Base-by-base conservation (phyloP, 2,329 filamentous ascomycete genomes). In the Arthrinium phaeospermum region DNA sequence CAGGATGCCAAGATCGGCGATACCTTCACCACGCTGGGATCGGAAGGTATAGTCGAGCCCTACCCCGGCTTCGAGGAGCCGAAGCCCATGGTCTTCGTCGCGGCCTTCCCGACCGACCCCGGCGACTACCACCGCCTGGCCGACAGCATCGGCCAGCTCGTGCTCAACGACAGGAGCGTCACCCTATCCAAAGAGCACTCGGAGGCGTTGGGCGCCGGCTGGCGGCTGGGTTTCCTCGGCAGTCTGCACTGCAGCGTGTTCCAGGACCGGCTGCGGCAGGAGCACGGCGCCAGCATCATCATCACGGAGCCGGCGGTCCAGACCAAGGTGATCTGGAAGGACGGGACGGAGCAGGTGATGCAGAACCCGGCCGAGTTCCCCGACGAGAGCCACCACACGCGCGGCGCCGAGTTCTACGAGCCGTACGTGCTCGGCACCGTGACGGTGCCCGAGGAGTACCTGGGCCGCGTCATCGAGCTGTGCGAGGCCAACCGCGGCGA, bases 221-320 rank as follows among this genome's bases (percentile, higher is more conserved):
- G 96, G 92, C 91, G 96, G 67, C 85, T 99, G 14, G 96, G 96
- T 0, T 99, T 99, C 79, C 84, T 99, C 4, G 96, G 96, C n/a
- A 98, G 95, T 16, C 86, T 99, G 68, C 96, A 99, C 82, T 98
- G 96, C 84, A 98, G 95, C n/a, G 96, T 99, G 5, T 99, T 99
- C 78, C 95, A 99, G 83, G 96, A 99, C 82, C 93, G 96, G 0
- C 85, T 99, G 70, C 91, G 94, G 61, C 95, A 98, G 82, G 96
- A 99, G 82, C 95, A 99, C 78, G 96, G 96, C 6, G 93, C 94
- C 3, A 96, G 91, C 78, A 95, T 99, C 80, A 98, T 99, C 82
- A 96, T 99, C 80, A 99, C 96, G 0, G 96, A 97, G 49, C 96
- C 96, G 0, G 96, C 94, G 0, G 96, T 99, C 16, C 95, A 96